A percentile compares a stretch with the other conserved stretches of the same genome.
phyloP scores from a whole-genome alignment of 2,329 filamentous ascomycete genomes.

The Cytospora piceicola region DNA sequence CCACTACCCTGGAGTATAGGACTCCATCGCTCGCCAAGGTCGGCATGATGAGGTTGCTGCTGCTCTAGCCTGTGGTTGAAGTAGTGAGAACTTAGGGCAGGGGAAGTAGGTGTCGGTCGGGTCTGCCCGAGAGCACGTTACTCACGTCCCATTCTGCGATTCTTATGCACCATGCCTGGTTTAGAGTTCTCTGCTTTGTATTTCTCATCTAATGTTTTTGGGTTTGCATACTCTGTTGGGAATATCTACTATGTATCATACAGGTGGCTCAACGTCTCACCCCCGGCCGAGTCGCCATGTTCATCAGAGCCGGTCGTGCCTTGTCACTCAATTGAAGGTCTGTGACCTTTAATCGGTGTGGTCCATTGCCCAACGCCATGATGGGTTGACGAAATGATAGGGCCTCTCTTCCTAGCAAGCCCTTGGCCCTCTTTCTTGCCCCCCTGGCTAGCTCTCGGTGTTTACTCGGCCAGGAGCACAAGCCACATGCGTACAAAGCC shows the following conservation, averaged over 20 bases:
- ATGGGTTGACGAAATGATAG: neutral
- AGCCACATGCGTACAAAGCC: neutral
- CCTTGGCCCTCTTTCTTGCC: neutral
- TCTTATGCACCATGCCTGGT: neutral
- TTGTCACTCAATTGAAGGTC: neutral
- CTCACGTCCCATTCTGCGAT: neutral
- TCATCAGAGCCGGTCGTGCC: neutral
- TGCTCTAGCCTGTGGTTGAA: neutral
- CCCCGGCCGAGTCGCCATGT: neutral
- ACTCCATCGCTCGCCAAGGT: neutral
- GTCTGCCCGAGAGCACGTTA: slow-evolving; percentile 4
- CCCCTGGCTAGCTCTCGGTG: neutral
- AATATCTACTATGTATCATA: too few species aligned
- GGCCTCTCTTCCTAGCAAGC: neutral
- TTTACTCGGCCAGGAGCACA: slow-evolving; percentile 8
- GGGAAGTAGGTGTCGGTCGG: neutral
- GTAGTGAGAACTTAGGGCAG: neutral
- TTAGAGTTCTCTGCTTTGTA: neutral
- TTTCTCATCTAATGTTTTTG: neutral
- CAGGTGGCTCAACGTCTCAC: neutral
- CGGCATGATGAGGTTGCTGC: neutral
- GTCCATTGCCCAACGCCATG: neutral
- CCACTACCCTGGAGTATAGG: neutral
- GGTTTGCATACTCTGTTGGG: too few species aligned
- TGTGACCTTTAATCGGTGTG: neutral